Base-by-base conservation (phyloP, 1,139 yeast genomes). In the Pichia sorboxylosa region DNA sequence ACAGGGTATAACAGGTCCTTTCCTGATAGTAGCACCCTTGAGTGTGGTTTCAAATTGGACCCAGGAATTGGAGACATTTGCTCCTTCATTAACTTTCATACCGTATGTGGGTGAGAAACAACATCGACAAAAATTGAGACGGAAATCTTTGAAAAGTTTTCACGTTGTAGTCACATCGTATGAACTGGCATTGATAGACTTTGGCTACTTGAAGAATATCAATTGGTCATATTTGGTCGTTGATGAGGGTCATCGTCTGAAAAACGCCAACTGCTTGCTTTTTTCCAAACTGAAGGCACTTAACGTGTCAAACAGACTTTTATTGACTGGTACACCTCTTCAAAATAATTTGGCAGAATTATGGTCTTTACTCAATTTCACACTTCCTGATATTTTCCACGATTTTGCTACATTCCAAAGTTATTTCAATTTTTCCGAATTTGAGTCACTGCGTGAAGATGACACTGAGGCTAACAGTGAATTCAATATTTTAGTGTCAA, bases 181-280 rank as follows among this genome's bases (percentile, higher is more conserved):
- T 58, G 96, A 87, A 49, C 66, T 81, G 24, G 66, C 84, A 3
- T 68, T 87, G 32, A 65, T 69, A 33, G 97, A 87, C 50, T 67
- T 69, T 32, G 46, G 55, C 20, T 66, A 57, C 42, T 59, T 90
- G 30, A 63, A 66, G 25, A 49, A 53, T 13, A 59, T 69, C 6
- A 55, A 59, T 22, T 87, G 96, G 96, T 78, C 77, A 40, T 87
- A 77, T 50, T 59, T 90, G 35, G 81, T 85, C 31, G 94, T 87
- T n/a, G 97, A 87, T 55, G 97, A 87, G 54, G 97, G 97, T 5
- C 97, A 87, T 55, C 63, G 97, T 27, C 61, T 87, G 43, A 90
- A 87, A 48, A 87, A 87, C 50, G 69, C 75, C 44, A 75, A 85
- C 44, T 81, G 94, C 51, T 61, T 75, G 42, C 61, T 87, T 40